A percentile compares a stretch with the other conserved stretches of the same genome.
Conservation (phyloP, 2,329 filamentous ascomycete genomes). For the Sordariomycetes sp. region DNA sequence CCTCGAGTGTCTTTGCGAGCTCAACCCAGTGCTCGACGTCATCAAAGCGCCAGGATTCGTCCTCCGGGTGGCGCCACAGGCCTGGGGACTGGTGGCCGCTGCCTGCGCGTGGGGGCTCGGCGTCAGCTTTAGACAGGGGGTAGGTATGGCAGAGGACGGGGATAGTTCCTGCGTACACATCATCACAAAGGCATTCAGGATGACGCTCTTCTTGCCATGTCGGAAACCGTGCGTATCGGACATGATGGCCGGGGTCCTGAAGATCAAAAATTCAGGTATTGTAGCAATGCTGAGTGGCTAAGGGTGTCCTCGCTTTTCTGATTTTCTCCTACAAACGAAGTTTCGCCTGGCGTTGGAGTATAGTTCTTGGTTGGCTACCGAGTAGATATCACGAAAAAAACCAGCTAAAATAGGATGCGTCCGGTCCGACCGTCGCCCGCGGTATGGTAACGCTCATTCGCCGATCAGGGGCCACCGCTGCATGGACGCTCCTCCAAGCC, state of each 20-base stretch:
- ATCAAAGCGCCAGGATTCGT: conserved; percentile 48
- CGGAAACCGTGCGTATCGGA: not conserved
- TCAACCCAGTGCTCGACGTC: conserved; percentile 46
- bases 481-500: not conserved
- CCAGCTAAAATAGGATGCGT: not conserved
- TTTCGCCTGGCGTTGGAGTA: not conserved
- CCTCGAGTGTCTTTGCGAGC: conserved; percentile 44
- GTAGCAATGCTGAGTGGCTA: not conserved
- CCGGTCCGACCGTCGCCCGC: not conserved
- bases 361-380: not conserved
- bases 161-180: conserved; percentile 15
- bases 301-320: not conserved
- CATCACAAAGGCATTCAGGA: conserved; percentile 29
- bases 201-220: conserved; percentile 20
- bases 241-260: not conserved
- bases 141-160: too few relatives aligned
- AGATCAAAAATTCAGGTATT: not conserved
- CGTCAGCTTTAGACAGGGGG: not conserved
- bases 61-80: conserved; percentile 47
- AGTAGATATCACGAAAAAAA: not conserved
- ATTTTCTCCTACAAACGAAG: not conserved
- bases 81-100: conserved; percentile 32
- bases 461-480: not conserved
- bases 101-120: conserved; percentile 7
- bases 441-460: not conserved